Base-by-base conservation (phyloP, 176 grass and related monocot species). In the Oropetium thomaeum region DNA sequence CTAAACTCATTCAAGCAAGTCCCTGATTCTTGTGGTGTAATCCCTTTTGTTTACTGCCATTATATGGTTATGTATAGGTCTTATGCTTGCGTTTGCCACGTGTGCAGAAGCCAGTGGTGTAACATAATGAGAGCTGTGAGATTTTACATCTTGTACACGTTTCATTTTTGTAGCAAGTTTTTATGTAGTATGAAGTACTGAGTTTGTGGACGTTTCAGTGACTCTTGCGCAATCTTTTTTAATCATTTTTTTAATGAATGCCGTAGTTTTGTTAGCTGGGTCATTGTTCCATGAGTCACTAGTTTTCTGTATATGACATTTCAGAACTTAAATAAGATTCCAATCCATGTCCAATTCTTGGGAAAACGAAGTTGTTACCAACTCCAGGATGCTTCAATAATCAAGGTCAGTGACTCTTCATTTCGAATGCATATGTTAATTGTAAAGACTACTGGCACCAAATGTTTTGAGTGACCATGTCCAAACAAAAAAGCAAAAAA, bases 351-450 rank as follows among this genome's bases (percentile, higher is more conserved):
- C 80, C 62, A 78, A 82, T 82, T 55, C 49, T 87, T 37, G 39
- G 65, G 79, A 77, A 75, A 75, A 35, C 47, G 31, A 35, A 55
- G 31, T 28, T 69, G 82, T 48, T 92, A 81, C 74, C 84, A 74
- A 67, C 76, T 98, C 61, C 85, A 81, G 76, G 90, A 92, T 86
- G 86, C 84, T 81, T 98, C 84, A 34, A 88, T 98, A 89, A 84
- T 71, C 70, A 92, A 94, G 95, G 95, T 98, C 70, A 79, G 42
- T 62, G 43, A 34, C 65, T 82, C 16, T 58, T 77, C 2, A 58
- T 76, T 81, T 80, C 63, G 11, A 31, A 79, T 60, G 57, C 28
- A 62, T 2, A 23, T 79, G 10, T 69, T 67, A 62, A 28, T 58
- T 58, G 55, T 28, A 11, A 58, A 58, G 55, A 58, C 11, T 58